phyloP scores from a whole-genome alignment of 192 early-diverging fungal species.

The Gryganskiella cystojenkinii region DNA sequence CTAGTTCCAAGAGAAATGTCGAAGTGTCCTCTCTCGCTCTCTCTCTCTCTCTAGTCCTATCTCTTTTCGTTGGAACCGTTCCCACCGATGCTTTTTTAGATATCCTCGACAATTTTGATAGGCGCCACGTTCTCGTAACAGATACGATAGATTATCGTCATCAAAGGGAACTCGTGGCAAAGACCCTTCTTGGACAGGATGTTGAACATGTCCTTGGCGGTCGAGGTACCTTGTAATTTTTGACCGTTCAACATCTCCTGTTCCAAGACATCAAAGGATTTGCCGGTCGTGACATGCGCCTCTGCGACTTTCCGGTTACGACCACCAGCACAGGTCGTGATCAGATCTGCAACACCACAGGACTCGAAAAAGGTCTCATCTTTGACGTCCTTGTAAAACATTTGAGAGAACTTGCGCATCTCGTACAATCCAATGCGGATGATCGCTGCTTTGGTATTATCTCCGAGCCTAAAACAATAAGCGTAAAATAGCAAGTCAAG shows the following conservation, averaged over 20 bases:
- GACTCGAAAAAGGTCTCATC: conserved; percentile 96
- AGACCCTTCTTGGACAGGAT: conserved; percentile 71
- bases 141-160: conserved; percentile 91
- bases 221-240: conserved; percentile 94
- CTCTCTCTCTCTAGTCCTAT: too few relatives aligned
- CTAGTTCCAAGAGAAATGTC: too few relatives aligned
- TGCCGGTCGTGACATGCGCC: conserved; percentile 87
- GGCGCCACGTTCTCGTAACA: conserved; percentile 83
- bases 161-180: conserved; percentile 76
- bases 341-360: conserved; percentile 94
- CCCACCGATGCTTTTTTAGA: conserved; percentile 29
- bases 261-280: conserved; percentile 89
- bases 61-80: too few relatives aligned
- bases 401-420: conserved; percentile 91
- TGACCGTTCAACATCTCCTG: conserved; percentile 93
- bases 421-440: conserved; percentile 94
- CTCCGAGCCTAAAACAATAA: conserved; percentile 63
- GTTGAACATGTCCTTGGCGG: conserved; percentile 83
- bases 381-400: conserved; percentile 78
- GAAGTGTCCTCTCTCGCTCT: too few relatives aligned
- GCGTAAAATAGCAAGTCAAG: too few relatives aligned
- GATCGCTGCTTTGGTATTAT: conserved; percentile 98
- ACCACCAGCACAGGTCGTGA: conserved; percentile 95
- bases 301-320: conserved; percentile 92
- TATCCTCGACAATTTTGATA: conserved; percentile 69